Conservation (phyloP, 169 alveolate genomes). For the Plasmodium ovale region DNA sequence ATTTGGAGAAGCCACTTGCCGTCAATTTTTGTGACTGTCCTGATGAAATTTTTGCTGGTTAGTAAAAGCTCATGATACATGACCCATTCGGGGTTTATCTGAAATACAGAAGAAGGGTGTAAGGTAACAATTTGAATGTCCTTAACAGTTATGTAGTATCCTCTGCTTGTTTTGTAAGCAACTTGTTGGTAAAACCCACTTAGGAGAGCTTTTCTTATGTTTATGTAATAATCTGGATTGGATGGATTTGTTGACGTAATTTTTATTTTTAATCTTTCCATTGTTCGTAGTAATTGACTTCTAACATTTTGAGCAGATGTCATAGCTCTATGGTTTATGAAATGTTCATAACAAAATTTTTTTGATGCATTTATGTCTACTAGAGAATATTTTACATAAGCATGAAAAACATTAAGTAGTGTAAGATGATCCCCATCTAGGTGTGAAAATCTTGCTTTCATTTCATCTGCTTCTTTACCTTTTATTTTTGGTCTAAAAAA, state of each 20-base stretch:
- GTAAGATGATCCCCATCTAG: conserved; percentile 99
- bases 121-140: conserved; percentile 97
- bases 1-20: conserved; percentile 93
- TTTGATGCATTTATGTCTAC: conserved; percentile 83
- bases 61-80: conserved; percentile 97
- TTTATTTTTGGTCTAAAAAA: conserved; percentile 94
- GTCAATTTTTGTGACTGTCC: conserved; percentile 94
- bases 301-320: conserved; percentile 93
- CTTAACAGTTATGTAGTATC: conserved; percentile 95
- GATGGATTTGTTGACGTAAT: conserved; percentile 71
- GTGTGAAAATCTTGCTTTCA: conserved; percentile 94
- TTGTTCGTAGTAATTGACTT: conserved; percentile 90
- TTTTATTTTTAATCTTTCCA: conserved; percentile 85
- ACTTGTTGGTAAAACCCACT: conserved; percentile 96
- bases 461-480: conserved; percentile 92
- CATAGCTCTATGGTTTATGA: conserved; percentile 91
- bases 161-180: conserved; percentile 92
- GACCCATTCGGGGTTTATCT: conserved; percentile 97
- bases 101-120: conserved; percentile 97
- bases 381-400: conserved; percentile 34
- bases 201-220: conserved; percentile 76
- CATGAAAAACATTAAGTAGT: conserved; percentile 89
- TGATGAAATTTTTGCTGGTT: conserved; percentile 96
- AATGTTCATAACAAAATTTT: conserved; percentile 93
- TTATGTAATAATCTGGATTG: conserved; percentile 39